Conservation (phyloP, 2,329 filamentous ascomycete species). For the Aspergillus pseudoviridinutans region DNA sequence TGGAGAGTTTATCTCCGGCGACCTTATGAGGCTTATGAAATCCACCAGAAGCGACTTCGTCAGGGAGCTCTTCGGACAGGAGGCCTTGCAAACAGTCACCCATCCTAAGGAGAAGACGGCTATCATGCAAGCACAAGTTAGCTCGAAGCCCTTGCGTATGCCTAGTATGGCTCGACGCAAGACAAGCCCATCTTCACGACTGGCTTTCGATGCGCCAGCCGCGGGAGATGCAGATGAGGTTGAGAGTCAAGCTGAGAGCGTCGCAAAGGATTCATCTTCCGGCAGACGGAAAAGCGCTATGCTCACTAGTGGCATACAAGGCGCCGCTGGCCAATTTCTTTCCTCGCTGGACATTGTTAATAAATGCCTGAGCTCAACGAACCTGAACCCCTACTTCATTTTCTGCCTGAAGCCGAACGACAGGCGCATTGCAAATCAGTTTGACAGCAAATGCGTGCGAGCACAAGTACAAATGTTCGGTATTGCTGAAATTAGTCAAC, state of each 20-base stretch:
- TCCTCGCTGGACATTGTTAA: constrained; percentile 85
- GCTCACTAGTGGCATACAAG: constrained; percentile 56
- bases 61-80: constrained; percentile 88
- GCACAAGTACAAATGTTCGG: constrained; percentile 93
- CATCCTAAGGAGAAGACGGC: constrained; percentile 87
- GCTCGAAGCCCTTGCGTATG: constrained; percentile 87
- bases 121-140: constrained; percentile 93
- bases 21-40: constrained; percentile 90
- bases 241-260: constrained; percentile 31
- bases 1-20: constrained; percentile 89
- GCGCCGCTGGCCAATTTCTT: constrained; percentile 88
- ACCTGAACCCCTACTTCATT: constrained; percentile 91
- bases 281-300: constrained; percentile 38
- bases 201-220: constrained; percentile 28
- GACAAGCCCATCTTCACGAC: constrained; percentile 51
- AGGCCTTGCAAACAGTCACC: constrained; percentile 85
- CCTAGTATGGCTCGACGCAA: constrained; percentile 88
- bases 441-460: constrained; percentile 96
- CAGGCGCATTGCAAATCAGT: constrained; percentile 93
- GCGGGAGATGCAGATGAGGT: constrained; percentile 39
- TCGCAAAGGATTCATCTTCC: constrained; percentile 20
- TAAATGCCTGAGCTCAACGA: constrained; percentile 74
- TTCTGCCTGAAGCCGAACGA: constrained; percentile 98
- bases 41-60: constrained; percentile 86
- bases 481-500: constrained; percentile 93